These are phyloP conservation scores for Dovyalis caffra DNA, from an alignment of 345 rosid species.

Conservation along the genomic window DNA sequence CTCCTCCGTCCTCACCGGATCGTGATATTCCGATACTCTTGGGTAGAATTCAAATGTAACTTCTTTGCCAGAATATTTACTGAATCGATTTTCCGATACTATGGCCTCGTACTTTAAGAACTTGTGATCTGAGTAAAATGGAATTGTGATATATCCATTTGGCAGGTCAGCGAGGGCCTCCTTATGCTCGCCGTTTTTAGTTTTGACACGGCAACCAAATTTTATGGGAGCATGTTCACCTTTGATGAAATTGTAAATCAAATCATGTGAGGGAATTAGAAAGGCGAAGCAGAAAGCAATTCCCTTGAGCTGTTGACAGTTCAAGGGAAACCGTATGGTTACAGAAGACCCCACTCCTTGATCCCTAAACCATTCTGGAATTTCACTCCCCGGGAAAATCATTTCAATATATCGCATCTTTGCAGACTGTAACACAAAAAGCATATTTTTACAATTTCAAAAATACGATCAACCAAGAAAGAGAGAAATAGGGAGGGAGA, in stretches of 20 bases:
- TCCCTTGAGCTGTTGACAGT: not conserved
- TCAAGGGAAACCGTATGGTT: not conserved
- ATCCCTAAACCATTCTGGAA: slow-evolving; percentile 16
- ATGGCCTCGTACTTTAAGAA: too few species aligned
- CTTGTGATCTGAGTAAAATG: too few species aligned
- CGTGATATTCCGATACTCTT: too few species aligned
- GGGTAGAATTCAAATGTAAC: too few species aligned
- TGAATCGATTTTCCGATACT: too few species aligned
- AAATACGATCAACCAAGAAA: not conserved
- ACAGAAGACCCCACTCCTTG: not conserved
- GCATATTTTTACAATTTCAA: too few species aligned
- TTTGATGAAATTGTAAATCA: not conserved
- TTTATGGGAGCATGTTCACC: accelerated
- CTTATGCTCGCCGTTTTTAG: too few species aligned
- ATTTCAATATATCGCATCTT: not conserved
- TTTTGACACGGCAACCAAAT: too few species aligned
- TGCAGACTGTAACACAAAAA: not conserved
- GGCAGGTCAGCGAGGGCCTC: too few species aligned
- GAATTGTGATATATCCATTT: too few species aligned
- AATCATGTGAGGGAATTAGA: not conserved
- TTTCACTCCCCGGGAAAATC: slow-evolving; percentile 12
- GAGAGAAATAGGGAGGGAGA: not conserved
- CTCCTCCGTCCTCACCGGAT: too few species aligned
- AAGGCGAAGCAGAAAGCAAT: slow-evolving; percentile 5
- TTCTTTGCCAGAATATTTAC: too few species aligned